Base-by-base conservation (phyloP, 768 basidiomycete species). In the Chalciporus pseudorubinellus region DNA sequence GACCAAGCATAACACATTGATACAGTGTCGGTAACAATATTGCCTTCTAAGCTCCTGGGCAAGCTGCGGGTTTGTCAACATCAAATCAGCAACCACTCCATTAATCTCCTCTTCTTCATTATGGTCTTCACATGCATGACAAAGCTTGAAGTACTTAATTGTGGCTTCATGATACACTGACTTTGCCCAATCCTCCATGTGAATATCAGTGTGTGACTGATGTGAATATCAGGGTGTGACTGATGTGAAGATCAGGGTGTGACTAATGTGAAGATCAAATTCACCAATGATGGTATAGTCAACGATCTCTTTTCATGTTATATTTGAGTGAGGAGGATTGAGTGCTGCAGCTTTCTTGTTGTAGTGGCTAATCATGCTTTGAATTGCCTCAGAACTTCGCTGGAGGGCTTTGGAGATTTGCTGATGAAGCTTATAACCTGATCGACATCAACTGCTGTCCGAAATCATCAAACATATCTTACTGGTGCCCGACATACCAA, bases 391-490 rank as follows among this genome's bases (percentile, higher is more conserved):
- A 2, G 58, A 64, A 13, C 63, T 55, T 0, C 53, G 48, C 41
- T 65, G 58, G 0, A 71, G 47, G 0, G 58, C 65, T 48, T 72
- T 69, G 2, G 61, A 49, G 12, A 72, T 70, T 48, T 70, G 66
- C 39, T 56, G 57, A n/a, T 65, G 57, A 20, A 70, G 49, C 28
- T 70, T 67, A 34, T 72, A 72, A 0, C 65, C 70, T 69, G 40
- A 28, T 13, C 33, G n/a, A n/a, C n/a, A 33, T 39, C 13, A n/a
- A n/a, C n/a, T n/a, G n/a, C n/a, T n/a, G n/a, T n/a, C n/a, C n/a
- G n/a, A n/a, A n/a, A n/a, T n/a, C n/a, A n/a, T n/a, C n/a, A n/a
- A n/a, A n/a, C n/a, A n/a, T n/a, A n/a, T n/a, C n/a, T 10, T 14
- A 58, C 56, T 53, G 20, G 53, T 58, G 2, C 56, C 56, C 2